Conservation (phyloP, 2,329 filamentous ascomycete species). For the Paecilomyces dactylethromorphus region DNA sequence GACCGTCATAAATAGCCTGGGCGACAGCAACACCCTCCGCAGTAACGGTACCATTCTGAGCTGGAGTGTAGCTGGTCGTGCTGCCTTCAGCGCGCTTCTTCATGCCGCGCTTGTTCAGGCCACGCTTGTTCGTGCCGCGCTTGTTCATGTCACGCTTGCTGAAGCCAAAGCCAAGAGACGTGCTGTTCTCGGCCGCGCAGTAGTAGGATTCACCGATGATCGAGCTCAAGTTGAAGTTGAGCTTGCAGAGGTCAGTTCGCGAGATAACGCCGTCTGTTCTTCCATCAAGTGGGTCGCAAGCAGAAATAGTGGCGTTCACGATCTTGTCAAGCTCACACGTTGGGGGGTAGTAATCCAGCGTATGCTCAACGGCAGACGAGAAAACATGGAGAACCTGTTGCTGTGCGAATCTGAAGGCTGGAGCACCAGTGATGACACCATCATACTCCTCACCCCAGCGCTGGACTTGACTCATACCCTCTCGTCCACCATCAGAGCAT, state of each 20-base stretch:
- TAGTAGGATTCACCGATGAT: conserved; percentile 43
- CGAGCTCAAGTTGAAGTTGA: conserved; percentile 40
- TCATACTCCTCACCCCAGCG: conserved; percentile 39
- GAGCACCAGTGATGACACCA: conserved; percentile 35
- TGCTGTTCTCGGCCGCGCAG: conserved; percentile 26
- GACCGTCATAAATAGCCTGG: conserved; percentile 23
- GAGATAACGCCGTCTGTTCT: conserved; percentile 49
- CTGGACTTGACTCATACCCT: conserved; percentile 43
- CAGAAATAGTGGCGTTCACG: conserved; percentile 48
- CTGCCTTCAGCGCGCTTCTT: background rate
- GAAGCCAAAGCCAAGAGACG: background rate
- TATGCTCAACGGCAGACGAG: conserved; percentile 30
- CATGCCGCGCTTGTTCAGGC: conserved; percentile 18
- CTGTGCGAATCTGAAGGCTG: conserved; percentile 21
- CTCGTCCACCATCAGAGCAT: conserved; percentile 45
- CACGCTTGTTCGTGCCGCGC: conserved; percentile 12
- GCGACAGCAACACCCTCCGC: conserved; percentile 14
- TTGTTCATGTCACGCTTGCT: background rate
- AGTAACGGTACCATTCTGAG: conserved; percentile 15
- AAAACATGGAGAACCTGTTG: conserved; percentile 37
- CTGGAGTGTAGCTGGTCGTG: conserved; percentile 7
- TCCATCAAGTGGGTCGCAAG: conserved; percentile 52
- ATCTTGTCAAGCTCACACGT: conserved; percentile 44
- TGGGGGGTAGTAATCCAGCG: conserved; percentile 32
- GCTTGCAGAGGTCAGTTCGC: conserved; percentile 42